Base-by-base conservation (phyloP, 2,329 filamentous ascomycete genomes). In the Scytalidium lignicola region DNA sequence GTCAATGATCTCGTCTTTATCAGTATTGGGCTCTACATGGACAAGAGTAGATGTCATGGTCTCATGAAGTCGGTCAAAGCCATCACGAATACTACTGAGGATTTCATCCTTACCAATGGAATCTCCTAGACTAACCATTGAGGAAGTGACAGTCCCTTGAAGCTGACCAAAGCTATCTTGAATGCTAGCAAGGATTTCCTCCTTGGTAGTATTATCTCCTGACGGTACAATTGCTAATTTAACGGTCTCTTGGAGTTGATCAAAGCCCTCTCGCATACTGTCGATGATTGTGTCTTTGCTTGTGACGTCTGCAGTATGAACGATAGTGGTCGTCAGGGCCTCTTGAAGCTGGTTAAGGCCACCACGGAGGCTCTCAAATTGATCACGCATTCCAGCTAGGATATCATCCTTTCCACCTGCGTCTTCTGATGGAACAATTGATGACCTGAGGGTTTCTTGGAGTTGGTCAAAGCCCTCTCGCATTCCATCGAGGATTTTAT, bases 401-500 rank as follows among this genome's bases (percentile, higher is more conserved):
- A 26, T 26, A 10, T 26, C 23, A 26, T 90, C 84, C 49, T 90
- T 87, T 19, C 80, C 79, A 1, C 81, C 76, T 1, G 79, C 75
- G 50, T 86, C 80, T 75, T 86, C 80, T 75, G 83, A 79, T 39
- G 81, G 82, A 58, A 89, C 83, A 49, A 90, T 82, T 55, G 91
- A 92, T 41, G 73, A 74, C 15, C 15, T 37, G 6, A 37, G 6
- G n/a, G 32, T 37, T 17, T 37, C 32, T 37, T 37, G 84, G 71
- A 78, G 88, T 51, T 70, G 75, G 59, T 89, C 85, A 40, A 92
- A 75, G 47, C 79, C 85, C 22, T 70, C 74, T 12, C 79, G 72
- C 47, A 91, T 75, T 22, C 76, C 78, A 26, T 89, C 83, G 60
- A 92, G 78, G 50, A 93, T 85, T 53, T 93, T 88, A 56, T 92